Base-by-base conservation (phyloP, 306 rosid genomes). In the Arachis hypogaea region DNA sequence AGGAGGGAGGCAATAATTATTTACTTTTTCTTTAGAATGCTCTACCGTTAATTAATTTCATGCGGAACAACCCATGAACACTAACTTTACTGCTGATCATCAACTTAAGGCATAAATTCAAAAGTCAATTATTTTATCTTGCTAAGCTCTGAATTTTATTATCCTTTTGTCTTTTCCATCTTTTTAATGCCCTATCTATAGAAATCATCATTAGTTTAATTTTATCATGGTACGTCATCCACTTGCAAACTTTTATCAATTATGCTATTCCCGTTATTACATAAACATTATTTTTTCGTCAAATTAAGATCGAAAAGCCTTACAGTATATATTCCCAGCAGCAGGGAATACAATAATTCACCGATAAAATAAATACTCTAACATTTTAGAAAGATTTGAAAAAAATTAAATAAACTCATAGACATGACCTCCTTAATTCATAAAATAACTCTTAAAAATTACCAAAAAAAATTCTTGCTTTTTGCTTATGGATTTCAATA, bases 211-310 rank as follows among this genome's bases (percentile, higher is more conserved):
- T 38, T 44, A 46, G 54, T 64, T 64, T 33, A 33, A 33, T 33
- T 33, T 33, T 52, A 61, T 61, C 4, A 28, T 42, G 57, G 44
- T 45, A 54, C 50, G 66, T 63, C 52, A 52, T 63, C 71, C 63
- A 63, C 71, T 63, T 40, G 71, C 58, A 55, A 65, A 44, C 66
- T 54, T 65, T 12, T 12, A 43, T 1, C 42, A 56, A 55, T n/a
- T 46, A 66, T 66, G 59, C 59, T 75, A 33, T 66, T 65, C 66
- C 50, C 50, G 9, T 40, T 16, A 9, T 40, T 16, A 9, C 51
- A 55, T 42, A 0, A 22, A 43, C 71, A 43, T 22, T 28, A 18
- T 33, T 33, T 2, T 33, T 4, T 9, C 10, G 38, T 12, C 77
- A 22, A 22, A 43, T 41, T 41, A 63, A 54, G 47, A n/a, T 22